phyloP scores from a whole-genome alignment of 176 grass and related monocot species.

The Alloteropsis semialata region DNA sequence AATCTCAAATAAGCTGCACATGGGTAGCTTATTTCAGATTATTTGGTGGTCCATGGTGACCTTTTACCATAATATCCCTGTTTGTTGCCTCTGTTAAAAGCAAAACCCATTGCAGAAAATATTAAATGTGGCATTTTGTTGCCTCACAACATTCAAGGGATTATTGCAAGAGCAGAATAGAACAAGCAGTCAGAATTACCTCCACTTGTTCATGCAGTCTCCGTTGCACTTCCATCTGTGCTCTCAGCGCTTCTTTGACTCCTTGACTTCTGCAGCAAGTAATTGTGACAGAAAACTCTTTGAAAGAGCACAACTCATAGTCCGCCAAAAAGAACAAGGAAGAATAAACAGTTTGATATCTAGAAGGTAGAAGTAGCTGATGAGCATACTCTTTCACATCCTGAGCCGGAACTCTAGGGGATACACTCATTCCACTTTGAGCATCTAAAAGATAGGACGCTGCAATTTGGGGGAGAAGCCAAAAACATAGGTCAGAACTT shows the following conservation, averaged over 20 bases:
- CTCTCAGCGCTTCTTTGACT: conserved; percentile 78
- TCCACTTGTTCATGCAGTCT: conserved; percentile 98
- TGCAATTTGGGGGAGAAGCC: conserved; percentile 32
- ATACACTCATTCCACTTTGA: conserved; percentile 76
- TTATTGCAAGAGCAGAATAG: neutral
- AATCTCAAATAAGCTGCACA: too few species aligned
- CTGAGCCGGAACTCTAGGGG: conserved; percentile 71
- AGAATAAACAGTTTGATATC: neutral
- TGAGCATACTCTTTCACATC: conserved; percentile 82
- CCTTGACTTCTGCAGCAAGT: conserved; percentile 57
- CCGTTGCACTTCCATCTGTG: conserved; percentile 94
- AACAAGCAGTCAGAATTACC: conserved; percentile 42
- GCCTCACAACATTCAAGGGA: neutral
- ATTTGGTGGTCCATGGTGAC: too few species aligned
- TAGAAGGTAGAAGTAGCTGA: neutral
- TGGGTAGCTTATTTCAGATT: too few species aligned
- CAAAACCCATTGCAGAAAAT: neutral
- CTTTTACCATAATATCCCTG: too few species aligned
- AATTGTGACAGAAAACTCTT: conserved; percentile 11
- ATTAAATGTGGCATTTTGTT: conserved; percentile 12
- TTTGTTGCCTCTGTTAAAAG: neutral
- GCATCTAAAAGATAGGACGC: conserved; percentile 83
- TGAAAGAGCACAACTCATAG: neutral
- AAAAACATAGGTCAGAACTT: conserved; percentile 21
- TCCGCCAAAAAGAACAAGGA: neutral